Conservation (phyloP, 495 filamentous ascomycete genomes). For the Lindgomyces ingoldianus region DNA sequence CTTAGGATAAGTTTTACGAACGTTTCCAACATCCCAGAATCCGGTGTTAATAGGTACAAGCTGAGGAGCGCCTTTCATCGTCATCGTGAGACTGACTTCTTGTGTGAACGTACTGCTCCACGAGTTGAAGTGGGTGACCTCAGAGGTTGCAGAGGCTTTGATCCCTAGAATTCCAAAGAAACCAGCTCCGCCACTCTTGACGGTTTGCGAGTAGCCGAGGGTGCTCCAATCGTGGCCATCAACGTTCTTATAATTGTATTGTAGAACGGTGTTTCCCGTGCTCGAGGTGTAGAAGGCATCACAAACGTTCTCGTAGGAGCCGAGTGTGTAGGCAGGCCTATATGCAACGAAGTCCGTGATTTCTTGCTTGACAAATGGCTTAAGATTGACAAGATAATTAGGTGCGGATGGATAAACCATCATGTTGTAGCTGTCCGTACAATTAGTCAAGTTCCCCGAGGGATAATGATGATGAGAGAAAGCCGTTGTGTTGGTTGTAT, state of each 20-base stretch:
- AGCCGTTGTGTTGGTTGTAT: background rate
- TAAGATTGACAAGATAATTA: slow-evolving; percentile 6
- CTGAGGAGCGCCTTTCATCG: slow-evolving; percentile 7
- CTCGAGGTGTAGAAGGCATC: slow-evolving; percentile 3
- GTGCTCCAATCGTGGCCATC: slow-evolving; percentile 13
- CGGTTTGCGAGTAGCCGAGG: background rate
- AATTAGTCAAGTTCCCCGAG: slow-evolving; percentile 10
- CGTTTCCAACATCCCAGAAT: slow-evolving; percentile 20
- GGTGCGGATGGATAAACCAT: slow-evolving; percentile 12
- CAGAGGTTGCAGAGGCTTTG: slow-evolving; percentile 2
- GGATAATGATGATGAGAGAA: background rate
- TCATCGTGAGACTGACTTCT: slow-evolving; percentile 11
- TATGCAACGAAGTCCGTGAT: slow-evolving; percentile 22
- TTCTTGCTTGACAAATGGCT: slow-evolving; percentile 15
- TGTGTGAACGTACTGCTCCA: slow-evolving; percentile 8
- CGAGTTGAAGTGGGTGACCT: slow-evolving; percentile 15
- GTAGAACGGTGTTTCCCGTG: background rate
- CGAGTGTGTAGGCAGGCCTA: slow-evolving; percentile 5
- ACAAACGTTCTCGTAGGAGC: slow-evolving; percentile 8
- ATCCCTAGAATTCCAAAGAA: slow-evolving; percentile 13
- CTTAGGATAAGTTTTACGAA: slow-evolving; percentile 12
- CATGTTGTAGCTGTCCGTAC: slow-evolving; percentile 23
- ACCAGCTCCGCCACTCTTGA: background rate
- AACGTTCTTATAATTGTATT: slow-evolving; percentile 18
- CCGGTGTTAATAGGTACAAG: slow-evolving; percentile 16